Evolutionary conservation across 1,284 basidiomycete genomes (phyloP).

Genomic region (Cutaneotrichosporon sp.): DNA sequence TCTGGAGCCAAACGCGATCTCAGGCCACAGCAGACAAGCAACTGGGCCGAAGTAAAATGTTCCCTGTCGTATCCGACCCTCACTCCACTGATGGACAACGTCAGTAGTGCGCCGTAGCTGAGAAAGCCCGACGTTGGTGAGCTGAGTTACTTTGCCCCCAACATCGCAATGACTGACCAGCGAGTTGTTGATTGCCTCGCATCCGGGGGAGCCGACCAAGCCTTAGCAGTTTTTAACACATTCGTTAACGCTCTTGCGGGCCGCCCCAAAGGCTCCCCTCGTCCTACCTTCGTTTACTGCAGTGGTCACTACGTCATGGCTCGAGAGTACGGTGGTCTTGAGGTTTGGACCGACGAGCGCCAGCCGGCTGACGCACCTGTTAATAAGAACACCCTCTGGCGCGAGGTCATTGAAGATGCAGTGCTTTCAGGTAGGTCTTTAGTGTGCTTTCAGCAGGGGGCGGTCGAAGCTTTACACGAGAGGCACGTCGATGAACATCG

Average conservation of each 20-base stretch:
- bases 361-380: conserved; percentile 19
- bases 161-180: not conserved
- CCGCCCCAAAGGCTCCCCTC: conserved; percentile 3
- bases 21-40: conserved; percentile 18
- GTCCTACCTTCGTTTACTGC: conserved; percentile 52
- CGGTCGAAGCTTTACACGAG: too few relatives aligned
- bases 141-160: too few relatives aligned
- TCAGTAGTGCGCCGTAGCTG: conserved; percentile 49
- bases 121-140: conserved; percentile 53
- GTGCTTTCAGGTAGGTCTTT: conserved; percentile 23
- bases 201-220: conserved; percentile 35
- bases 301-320: conserved; percentile 54
- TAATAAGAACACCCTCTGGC: conserved; percentile 28
- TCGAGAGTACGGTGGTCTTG: conserved; percentile 28
- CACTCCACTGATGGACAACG: conserved; percentile 33
- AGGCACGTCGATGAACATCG: too few relatives aligned
- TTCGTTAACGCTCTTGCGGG: not conserved
- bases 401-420: conserved; percentile 29
- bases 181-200: conserved; percentile 45
- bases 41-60: conserved; percentile 52
- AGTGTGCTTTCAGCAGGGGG: too few relatives aligned
- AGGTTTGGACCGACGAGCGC: conserved; percentile 35
- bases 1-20: conserved; percentile 53
- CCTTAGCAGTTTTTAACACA: conserved; percentile 32
- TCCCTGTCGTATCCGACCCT: conserved; percentile 52